phyloP scores from a whole-genome alignment of 768 basidiomycete genomes.

The Boletus subparvulus region DNA sequence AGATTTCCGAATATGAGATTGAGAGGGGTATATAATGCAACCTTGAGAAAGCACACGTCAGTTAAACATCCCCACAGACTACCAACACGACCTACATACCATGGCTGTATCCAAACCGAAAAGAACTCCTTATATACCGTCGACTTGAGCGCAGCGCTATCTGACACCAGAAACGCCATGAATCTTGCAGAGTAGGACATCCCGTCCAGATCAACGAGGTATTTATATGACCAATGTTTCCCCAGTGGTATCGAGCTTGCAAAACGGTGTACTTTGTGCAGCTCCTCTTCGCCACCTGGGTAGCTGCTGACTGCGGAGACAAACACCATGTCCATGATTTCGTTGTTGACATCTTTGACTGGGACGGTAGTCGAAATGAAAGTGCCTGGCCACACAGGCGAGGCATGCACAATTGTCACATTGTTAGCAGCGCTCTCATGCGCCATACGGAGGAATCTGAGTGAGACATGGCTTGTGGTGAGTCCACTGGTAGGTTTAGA shows the following conservation, averaged over 20 bases:
- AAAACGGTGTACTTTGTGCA: constrained; percentile 66
- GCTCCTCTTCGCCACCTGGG: constrained; percentile 68
- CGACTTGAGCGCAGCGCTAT: constrained; percentile 86
- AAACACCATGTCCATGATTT: constrained; percentile 87
- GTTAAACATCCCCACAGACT: neutral
- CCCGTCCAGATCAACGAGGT: constrained; percentile 89
- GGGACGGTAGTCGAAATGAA: constrained; percentile 65
- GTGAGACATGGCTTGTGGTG: neutral
- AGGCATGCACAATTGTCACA: constrained; percentile 66
- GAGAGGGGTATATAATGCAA: constrained; percentile 94
- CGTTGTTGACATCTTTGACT: constrained; percentile 60
- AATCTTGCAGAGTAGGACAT: constrained; percentile 94
- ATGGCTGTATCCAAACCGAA: constrained; percentile 90
- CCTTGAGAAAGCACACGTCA: constrained; percentile 44
- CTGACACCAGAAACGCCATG: constrained; percentile 79
- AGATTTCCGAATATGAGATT: constrained; percentile 85
- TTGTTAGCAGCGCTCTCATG: constrained; percentile 49
- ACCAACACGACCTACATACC: constrained; percentile 46
- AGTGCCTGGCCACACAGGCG: constrained; percentile 55
- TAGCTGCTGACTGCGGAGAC: constrained; percentile 75
- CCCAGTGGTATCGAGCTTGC: constrained; percentile 77
- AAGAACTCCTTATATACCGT: constrained; percentile 92
- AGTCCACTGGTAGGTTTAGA: neutral
- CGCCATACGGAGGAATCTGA: constrained; percentile 74
- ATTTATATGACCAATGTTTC: constrained; percentile 91